These are phyloP conservation scores for Chaetomium sp. DNA, from an alignment of 2,329 filamentous ascomycete genomes.

Conservation along the genomic window DNA sequence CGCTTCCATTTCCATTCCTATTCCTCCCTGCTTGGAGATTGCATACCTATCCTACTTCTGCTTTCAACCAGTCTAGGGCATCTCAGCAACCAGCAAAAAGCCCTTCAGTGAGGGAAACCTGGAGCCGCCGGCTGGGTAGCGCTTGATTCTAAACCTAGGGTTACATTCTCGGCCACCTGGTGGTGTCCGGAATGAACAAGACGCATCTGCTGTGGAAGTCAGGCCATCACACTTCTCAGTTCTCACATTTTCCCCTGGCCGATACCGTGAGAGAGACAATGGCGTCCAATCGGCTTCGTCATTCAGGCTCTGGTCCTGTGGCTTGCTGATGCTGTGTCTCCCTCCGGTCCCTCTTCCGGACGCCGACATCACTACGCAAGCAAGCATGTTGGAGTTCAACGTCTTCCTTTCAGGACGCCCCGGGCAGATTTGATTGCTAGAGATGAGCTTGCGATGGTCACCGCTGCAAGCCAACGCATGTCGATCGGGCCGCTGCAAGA, in stretches of 20 bases:
- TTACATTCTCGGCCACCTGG: background rate
- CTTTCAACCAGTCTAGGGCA: background rate
- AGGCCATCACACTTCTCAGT: conserved; percentile 15
- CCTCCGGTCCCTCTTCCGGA: background rate
- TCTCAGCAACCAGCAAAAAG: background rate
- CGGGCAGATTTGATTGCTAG: background rate
- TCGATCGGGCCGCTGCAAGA: conserved; percentile 20
- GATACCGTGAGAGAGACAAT: background rate
- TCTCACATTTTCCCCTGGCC: conserved; percentile 4
- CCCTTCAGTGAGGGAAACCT: background rate
- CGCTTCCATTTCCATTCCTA: background rate
- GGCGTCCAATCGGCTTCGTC: conserved; percentile 20
- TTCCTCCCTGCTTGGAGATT: too few relatives aligned
- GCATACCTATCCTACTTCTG: background rate
- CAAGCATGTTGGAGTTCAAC: background rate
- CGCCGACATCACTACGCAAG: background rate
- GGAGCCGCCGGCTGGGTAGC: background rate
- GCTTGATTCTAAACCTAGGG: background rate
- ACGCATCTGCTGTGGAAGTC: conserved; percentile 4
- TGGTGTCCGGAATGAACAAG: conserved; percentile 4
- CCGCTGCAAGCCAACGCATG: conserved; percentile 1
- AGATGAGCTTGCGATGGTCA: background rate
- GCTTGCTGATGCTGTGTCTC: conserved; percentile 20
- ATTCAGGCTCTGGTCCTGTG: background rate
- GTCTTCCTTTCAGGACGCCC: background rate